Conservation (phyloP, 1,139 yeast genomes). For the Oligophagozyma castellii region DNA sequence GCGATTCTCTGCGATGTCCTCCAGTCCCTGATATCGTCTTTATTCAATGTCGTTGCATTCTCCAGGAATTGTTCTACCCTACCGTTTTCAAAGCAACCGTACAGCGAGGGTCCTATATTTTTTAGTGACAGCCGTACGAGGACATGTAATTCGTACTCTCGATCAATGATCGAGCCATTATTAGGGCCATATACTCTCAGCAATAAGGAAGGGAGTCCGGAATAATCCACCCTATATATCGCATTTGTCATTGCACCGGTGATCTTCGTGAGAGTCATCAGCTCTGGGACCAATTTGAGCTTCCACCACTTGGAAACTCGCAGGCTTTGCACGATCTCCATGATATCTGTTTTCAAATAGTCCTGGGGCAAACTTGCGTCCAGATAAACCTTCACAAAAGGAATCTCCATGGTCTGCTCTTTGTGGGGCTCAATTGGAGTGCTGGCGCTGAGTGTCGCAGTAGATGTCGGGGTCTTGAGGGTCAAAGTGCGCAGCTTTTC, state of each 20-base stretch:
- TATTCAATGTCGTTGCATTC: constrained; percentile 50
- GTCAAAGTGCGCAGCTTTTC: not conserved
- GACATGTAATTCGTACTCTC: constrained; percentile 64
- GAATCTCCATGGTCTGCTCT: constrained; percentile 20
- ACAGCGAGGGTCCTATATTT: constrained; percentile 74
- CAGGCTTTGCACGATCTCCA: constrained; percentile 50
- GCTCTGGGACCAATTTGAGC: constrained; percentile 27
- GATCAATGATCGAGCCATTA: constrained; percentile 73
- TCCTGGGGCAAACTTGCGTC: constrained; percentile 70
- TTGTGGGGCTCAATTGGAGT: too few species aligned
- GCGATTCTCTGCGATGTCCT: constrained; percentile 77
- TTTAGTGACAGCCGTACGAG: constrained; percentile 60
- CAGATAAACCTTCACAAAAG: constrained; percentile 28
- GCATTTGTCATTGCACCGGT: constrained; percentile 92
- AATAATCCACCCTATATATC: constrained; percentile 51
- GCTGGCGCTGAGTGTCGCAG: not conserved
- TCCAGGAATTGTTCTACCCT: constrained; percentile 55
- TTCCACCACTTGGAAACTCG: constrained; percentile 67
- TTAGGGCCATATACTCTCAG: constrained; percentile 86
- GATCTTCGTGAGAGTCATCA: constrained; percentile 41
- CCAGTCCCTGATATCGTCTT: constrained; percentile 59
- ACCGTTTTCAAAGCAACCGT: constrained; percentile 86
- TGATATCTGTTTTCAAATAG: constrained; percentile 72
- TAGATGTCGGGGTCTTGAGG: not conserved
- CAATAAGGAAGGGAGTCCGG: constrained; percentile 33